Evolutionary conservation across 2,329 filamentous ascomycete genomes (phyloP).

Genomic region (Ceratocystis albifundus): DNA sequence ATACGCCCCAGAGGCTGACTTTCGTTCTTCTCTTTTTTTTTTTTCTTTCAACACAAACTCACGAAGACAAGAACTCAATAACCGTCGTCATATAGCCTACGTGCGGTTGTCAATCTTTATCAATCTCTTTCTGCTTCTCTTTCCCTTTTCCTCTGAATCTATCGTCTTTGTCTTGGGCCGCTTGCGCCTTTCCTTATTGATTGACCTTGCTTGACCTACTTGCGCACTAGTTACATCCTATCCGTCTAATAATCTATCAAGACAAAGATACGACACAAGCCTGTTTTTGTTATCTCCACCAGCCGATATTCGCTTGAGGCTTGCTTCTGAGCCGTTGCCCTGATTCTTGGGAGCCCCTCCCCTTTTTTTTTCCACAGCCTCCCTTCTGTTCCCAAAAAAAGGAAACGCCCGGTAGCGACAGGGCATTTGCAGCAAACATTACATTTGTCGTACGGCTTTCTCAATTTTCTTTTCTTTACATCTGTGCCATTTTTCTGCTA

Average conservation of each 20-base stretch:
- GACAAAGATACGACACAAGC: slow-evolving; percentile 1
- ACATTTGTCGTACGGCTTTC: neutral
- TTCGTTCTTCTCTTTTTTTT: neutral
- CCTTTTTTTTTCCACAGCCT: neutral
- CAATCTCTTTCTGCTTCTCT: neutral
- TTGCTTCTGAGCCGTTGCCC: neutral
- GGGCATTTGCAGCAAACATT: slow-evolving; percentile 4
- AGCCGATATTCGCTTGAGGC: neutral
- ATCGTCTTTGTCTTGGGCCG: neutral
- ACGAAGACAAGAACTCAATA: neutral
- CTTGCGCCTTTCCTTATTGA: neutral
- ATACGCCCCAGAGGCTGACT: slow-evolving; percentile 3
- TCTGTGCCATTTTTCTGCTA: neutral
- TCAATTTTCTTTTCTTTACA: neutral
- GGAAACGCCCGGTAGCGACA: neutral
- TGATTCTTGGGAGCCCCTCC: neutral
- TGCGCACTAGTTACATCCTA: slow-evolving; percentile 9
- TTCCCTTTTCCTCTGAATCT: neutral
- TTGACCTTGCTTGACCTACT: neutral
- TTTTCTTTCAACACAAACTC: neutral
- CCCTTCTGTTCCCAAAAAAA: neutral
- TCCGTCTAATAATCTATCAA: slow-evolving; percentile 8
- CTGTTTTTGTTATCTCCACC: neutral
- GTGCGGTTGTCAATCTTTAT: slow-evolving; percentile 1
- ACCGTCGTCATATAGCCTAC: neutral